Evolutionary conservation across 805 yeast species (phyloP).

Genomic region (Monosporozyma servazzii): DNA sequence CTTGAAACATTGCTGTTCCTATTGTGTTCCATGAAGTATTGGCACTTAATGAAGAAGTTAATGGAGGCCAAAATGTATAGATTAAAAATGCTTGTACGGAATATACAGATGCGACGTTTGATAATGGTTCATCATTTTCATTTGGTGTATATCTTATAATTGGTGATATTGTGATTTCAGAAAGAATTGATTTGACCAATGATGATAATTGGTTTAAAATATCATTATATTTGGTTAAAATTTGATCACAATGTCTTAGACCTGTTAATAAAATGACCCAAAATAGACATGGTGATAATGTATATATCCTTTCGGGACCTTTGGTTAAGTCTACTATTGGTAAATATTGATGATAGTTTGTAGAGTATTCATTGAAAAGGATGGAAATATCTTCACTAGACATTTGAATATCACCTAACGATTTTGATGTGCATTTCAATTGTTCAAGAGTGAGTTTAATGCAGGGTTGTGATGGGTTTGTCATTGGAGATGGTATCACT

Average conservation of each 20-base stretch:
- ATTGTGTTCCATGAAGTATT: slow-evolving; percentile 94
- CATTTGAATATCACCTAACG: slow-evolving; percentile 59
- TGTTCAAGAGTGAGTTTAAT: slow-evolving; percentile 28
- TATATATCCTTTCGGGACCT: slow-evolving; percentile 76
- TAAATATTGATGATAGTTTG: slow-evolving; percentile 72
- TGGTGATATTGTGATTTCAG: slow-evolving; percentile 85
- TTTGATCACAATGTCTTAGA: slow-evolving; percentile 42
- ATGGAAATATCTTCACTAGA: slow-evolving; percentile 49
- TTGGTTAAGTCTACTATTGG: slow-evolving; percentile 77
- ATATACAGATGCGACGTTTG: slow-evolving; percentile 84
- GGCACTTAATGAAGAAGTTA: slow-evolving; percentile 87
- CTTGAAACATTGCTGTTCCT: slow-evolving; percentile 88
- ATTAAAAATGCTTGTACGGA: slow-evolving; percentile 88
- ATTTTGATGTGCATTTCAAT: slow-evolving; percentile 53
- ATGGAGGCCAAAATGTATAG: slow-evolving; percentile 92
- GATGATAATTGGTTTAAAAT: slow-evolving; percentile 46
- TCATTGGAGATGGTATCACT: background rate
- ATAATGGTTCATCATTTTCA: slow-evolving; percentile 69
- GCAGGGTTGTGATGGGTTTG: background rate
- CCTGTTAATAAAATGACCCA: slow-evolving; percentile 91
- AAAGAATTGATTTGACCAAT: slow-evolving; percentile 62
- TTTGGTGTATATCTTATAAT: slow-evolving; percentile 75
- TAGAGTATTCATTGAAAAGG: slow-evolving; percentile 58
- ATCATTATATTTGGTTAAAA: background rate
- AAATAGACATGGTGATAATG: slow-evolving; percentile 77